Conservation (phyloP, 306 rosid genomes). For the Quercus engelmannii region DNA sequence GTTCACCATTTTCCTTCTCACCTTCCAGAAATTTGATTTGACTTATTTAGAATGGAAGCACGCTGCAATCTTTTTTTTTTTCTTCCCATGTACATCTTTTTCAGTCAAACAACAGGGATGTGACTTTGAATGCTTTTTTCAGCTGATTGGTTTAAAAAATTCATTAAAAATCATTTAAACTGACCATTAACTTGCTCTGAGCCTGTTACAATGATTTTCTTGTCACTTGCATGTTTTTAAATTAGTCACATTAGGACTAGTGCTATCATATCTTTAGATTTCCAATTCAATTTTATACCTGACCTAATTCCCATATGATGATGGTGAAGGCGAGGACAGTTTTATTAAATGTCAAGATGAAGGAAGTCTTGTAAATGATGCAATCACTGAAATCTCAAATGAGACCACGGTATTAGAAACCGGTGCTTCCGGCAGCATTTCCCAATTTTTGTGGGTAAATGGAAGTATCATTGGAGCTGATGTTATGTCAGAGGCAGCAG, state of each 20-base stretch:
- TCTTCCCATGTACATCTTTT: not conserved
- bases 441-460: slow-evolving; percentile 21
- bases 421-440: slow-evolving; percentile 20
- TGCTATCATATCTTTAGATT: not conserved
- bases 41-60: not conserved
- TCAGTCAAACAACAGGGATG: not conserved
- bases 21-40: not conserved
- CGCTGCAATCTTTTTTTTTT: not conserved
- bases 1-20: not conserved
- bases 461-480: slow-evolving; percentile 14
- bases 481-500: slow-evolving; percentile 22
- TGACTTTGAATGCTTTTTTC: not conserved
- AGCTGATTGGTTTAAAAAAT: not conserved
- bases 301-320: slow-evolving; percentile 20
- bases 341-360: slow-evolving; percentile 17
- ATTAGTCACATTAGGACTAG: not conserved
- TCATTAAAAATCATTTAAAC: not conserved
- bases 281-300: slow-evolving; percentile 2
- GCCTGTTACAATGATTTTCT: not conserved
- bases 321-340: slow-evolving; percentile 24
- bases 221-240: not conserved
- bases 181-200: not conserved
- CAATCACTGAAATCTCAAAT: slow-evolving; percentile 7
- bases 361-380: slow-evolving; percentile 11
- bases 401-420: slow-evolving; percentile 6